Percentiles rank a stretch among this genome's conserved stretches.
Conservation (phyloP, 257 asterid species). For the Solanum lycopersicoides region DNA sequence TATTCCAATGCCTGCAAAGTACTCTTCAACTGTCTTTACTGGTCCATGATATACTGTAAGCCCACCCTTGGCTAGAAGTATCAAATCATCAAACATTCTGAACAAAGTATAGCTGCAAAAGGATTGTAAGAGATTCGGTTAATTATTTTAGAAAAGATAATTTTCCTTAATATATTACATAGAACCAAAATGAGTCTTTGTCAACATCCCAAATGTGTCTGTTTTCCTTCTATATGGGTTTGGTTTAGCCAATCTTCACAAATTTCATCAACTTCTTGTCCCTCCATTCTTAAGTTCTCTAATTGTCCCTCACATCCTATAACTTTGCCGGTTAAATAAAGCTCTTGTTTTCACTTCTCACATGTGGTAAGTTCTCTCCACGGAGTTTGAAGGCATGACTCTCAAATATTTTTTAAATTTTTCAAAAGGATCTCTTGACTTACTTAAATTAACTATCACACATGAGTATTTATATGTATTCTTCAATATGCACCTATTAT, state of each 20-base stretch:
- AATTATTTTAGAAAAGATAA: not conserved
- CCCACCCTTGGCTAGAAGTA: slow-evolving; percentile 98
- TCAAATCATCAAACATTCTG: slow-evolving; percentile 95
- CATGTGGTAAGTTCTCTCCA: not conserved
- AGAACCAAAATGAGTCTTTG: not conserved
- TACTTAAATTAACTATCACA: not conserved
- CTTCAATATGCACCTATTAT: not conserved
- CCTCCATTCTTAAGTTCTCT: not conserved
- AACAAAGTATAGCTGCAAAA: slow-evolving; percentile 81
- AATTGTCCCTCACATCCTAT: not conserved
- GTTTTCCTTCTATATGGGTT: not conserved
- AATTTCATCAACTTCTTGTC: not conserved
- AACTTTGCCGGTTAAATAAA: not conserved
- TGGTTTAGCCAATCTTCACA: not conserved
- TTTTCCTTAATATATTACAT: not conserved
- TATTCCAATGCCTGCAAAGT: slow-evolving; percentile 81
- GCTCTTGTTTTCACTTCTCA: not conserved
- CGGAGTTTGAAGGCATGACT: not conserved
- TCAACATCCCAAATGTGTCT: not conserved
- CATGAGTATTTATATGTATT: not conserved
- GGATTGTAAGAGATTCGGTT: not conserved
- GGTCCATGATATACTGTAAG: slow-evolving; percentile 93
- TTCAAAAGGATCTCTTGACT: not conserved
- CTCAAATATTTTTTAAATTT: not conserved
- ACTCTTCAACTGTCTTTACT: slow-evolving; percentile 91